A percentile compares a stretch with the other conserved stretches of the same genome.
Evolutionary conservation across 73 alveolate genomes (phyloP).

Genomic region (Breviolum minutum): DNA sequence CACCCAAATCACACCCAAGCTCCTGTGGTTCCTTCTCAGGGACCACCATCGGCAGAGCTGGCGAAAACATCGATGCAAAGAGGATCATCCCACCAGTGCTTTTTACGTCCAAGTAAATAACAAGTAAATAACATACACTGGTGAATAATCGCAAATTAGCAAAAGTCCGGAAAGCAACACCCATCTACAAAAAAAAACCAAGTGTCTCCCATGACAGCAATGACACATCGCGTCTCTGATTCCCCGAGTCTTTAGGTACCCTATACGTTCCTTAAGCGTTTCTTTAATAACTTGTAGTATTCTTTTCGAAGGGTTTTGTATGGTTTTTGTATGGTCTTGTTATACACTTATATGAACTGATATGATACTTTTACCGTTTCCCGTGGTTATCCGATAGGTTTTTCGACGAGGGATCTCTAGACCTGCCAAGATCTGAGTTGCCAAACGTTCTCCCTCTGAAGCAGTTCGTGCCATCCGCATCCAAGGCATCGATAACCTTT

Average conservation of each 20-base stretch:
- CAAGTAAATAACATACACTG: background rate
- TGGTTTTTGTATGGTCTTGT: too few species aligned
- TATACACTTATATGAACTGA: background rate
- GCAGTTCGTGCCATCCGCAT: constrained; percentile 17
- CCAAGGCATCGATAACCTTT: constrained; percentile 16
- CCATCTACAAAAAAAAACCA: background rate
- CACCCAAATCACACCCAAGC: too few species aligned
- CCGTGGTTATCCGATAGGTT: background rate
- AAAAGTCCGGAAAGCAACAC: background rate
- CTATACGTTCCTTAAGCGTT: too few species aligned
- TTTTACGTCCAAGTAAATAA: background rate
- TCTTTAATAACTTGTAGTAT: too few species aligned
- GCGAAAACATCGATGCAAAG: background rate
- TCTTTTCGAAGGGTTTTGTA: too few species aligned
- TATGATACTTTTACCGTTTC: background rate
- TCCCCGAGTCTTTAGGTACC: too few species aligned
- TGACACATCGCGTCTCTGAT: too few species aligned
- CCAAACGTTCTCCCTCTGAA: background rate
- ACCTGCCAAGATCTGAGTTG: background rate
- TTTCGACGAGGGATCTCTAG: background rate
- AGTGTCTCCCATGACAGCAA: too few species aligned
- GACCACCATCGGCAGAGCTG: constrained; percentile 1
- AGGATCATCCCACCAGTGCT: background rate
- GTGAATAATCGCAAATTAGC: background rate
- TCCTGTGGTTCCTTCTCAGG: background rate